Base-by-base conservation (phyloP, 23 red algal genomes). In the Gracilaria gracilis region DNA sequence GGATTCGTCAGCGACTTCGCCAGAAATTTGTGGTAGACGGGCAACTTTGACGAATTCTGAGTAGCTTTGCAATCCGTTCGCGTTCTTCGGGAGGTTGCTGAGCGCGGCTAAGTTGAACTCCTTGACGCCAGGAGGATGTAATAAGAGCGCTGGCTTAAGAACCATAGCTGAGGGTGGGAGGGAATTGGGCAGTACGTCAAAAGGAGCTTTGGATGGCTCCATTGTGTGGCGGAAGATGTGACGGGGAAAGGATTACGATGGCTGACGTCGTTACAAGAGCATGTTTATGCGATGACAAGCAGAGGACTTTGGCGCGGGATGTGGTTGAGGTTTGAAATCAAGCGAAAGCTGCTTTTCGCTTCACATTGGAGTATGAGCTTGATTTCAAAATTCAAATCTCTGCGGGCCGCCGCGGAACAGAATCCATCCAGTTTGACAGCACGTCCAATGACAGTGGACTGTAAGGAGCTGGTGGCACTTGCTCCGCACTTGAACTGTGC, bases 11-110 rank as follows among this genome's bases (percentile, higher is more conserved):
- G 25, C 72, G 39, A 28, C 34, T 17, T 51, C 27, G 20, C 21
- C 72, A 15, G 4, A 8, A 3, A 23, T 4, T 31, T 49, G 0
- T 17, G 38, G 19, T 77, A 51, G 20, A 28, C 72, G 20, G 9
- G 46, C 72, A 34, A 42, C 72, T n/a, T 77, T 77, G 72, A 77
- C 72, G 25, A 77, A 77, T 33, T 77, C 72, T 46, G 72, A 77
- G 15, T 49, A 77, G 72, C 42, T 49, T 77, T 77, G 72, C 25
- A 77, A 27, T 28, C 72, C 72, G 21, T 4, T 17, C 23, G 39
- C 72, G 39, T 77, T 77, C 13, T 50, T 77, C 25, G 72, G 72
- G 40, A 51, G 72, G 38, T 29, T 51, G 23, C 19, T n/a, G 23
- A 77, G 2, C 15, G 38, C 72, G 27, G 72, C 23, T 77, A 77